phyloP scores from a whole-genome alignment of 2,329 filamentous ascomycete genomes.

The Ceratocystis ficicola region DNA sequence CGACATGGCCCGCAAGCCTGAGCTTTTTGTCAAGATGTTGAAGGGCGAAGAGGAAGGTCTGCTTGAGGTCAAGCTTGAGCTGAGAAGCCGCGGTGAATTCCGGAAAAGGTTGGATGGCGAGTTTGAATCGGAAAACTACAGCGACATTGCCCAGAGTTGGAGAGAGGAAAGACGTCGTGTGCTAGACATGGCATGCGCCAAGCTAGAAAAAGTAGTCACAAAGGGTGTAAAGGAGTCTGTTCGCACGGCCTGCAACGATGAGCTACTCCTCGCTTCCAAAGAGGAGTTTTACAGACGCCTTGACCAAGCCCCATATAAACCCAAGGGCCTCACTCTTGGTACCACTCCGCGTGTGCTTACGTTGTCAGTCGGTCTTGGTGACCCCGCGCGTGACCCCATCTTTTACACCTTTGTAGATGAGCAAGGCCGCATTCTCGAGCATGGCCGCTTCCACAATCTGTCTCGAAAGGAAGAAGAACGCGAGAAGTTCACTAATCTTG shows the following conservation, averaged over 20 bases:
- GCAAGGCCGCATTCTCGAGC: constrained; percentile 76
- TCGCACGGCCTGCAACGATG: constrained; percentile 85
- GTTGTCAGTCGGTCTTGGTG: constrained; percentile 73
- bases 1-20: constrained; percentile 70
- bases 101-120: constrained; percentile 64
- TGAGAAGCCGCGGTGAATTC: constrained; percentile 67
- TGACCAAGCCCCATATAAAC: constrained; percentile 92
- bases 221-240: constrained; percentile 92
- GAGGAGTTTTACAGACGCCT: constrained; percentile 81
- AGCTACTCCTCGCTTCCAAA: constrained; percentile 74
- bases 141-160: constrained; percentile 89
- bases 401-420: constrained; percentile 91
- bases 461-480: constrained; percentile 54
- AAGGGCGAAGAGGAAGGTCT: constrained; percentile 91
- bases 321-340: constrained; percentile 80
- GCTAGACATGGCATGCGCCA: constrained; percentile 66
- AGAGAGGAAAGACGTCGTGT: constrained; percentile 78
- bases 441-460: constrained; percentile 75
- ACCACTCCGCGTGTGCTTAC: constrained; percentile 78
- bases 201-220: constrained; percentile 70
- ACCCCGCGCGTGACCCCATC: constrained; percentile 61
- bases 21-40: constrained; percentile 92
- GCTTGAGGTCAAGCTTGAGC: constrained; percentile 67
- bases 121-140: constrained; percentile 91
- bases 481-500: constrained; percentile 62